Evolutionary conservation across 768 basidiomycete species (phyloP).

Genomic region (Leccinum aurantiacum): DNA sequence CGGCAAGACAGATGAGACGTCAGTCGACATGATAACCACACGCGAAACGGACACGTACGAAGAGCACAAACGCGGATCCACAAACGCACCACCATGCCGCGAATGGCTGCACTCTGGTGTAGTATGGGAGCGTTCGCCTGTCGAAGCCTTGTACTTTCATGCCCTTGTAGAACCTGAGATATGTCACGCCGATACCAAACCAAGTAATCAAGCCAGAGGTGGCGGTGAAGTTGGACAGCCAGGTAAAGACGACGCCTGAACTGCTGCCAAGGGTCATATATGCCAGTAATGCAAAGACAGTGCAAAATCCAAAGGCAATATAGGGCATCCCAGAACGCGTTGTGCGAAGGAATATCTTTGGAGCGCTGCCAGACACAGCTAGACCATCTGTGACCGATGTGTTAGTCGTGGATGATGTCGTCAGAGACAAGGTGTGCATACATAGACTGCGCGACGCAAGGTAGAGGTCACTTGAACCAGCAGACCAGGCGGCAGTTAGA

Average conservation of each 20-base stretch:
- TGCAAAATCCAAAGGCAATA: constrained; percentile 34
- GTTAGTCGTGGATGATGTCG: not conserved
- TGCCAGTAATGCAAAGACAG: constrained; percentile 37
- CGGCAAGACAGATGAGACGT: not conserved
- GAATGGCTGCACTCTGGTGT: constrained; percentile 41
- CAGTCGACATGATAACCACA: not conserved
- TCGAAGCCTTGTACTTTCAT: constrained; percentile 49
- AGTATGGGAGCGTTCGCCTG: constrained; percentile 47
- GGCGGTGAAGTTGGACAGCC: constrained; percentile 38
- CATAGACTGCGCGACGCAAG: constrained; percentile 40
- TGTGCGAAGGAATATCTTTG: constrained; percentile 48
- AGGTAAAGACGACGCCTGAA: constrained; percentile 41
- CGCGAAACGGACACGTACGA: constrained; percentile 30
- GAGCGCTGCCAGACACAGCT: constrained; percentile 52
- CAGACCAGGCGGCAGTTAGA: constrained; percentile 46
- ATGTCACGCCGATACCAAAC: constrained; percentile 46
- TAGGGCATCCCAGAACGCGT: constrained; percentile 44
- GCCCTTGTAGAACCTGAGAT: constrained; percentile 49
- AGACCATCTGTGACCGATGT: constrained; percentile 47
- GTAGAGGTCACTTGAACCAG: constrained; percentile 42
- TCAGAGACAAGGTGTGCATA: constrained; percentile 7
- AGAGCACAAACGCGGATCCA: constrained; percentile 29
- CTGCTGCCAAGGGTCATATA: constrained; percentile 40
- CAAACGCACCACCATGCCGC: constrained; percentile 38
- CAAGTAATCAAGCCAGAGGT: constrained; percentile 45